Percentiles rank a stretch among this genome's conserved stretches.
Conservation (phyloP, 768 basidiomycete genomes). For the Melanogaster broomeanus region DNA sequence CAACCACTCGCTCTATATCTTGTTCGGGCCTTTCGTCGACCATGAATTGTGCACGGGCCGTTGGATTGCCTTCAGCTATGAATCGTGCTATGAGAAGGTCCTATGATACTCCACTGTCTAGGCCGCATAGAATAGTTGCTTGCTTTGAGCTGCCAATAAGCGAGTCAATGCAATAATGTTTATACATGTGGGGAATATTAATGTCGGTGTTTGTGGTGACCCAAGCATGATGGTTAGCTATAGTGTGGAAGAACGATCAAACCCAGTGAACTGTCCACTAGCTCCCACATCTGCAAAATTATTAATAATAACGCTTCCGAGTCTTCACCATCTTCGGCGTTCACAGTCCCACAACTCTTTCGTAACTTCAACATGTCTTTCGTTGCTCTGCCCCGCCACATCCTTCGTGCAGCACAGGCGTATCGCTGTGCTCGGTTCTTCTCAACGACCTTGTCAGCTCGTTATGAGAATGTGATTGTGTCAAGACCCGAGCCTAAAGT, state of each 20-base stretch:
- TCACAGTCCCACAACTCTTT: too few relatives aligned
- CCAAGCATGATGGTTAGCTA: background rate
- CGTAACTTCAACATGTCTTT: constrained; percentile 18
- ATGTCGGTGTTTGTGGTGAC: background rate
- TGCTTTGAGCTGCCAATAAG: background rate
- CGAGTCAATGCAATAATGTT: background rate
- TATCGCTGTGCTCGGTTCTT: constrained; percentile 16
- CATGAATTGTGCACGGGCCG: too few relatives aligned
- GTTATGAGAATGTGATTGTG: constrained; percentile 68
- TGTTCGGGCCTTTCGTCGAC: too few relatives aligned
- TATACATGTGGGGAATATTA: background rate
- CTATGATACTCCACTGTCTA: too few relatives aligned
- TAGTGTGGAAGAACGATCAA: background rate
- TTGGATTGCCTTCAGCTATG: too few relatives aligned
- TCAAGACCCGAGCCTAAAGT: constrained; percentile 69
- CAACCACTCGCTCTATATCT: too few relatives aligned
- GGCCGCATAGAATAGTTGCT: background rate
- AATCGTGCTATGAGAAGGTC: too few relatives aligned
- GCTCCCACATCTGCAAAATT: too few relatives aligned
- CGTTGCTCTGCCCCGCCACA: constrained; percentile 1
- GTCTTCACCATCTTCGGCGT: too few relatives aligned
- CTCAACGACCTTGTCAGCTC: constrained; percentile 30
- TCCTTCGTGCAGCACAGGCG: constrained; percentile 3
- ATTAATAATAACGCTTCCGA: too few relatives aligned
- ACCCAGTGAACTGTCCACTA: too few relatives aligned